Conservation (phyloP, 1,139 yeast species). For the Blastobotrys ciferrii region DNA sequence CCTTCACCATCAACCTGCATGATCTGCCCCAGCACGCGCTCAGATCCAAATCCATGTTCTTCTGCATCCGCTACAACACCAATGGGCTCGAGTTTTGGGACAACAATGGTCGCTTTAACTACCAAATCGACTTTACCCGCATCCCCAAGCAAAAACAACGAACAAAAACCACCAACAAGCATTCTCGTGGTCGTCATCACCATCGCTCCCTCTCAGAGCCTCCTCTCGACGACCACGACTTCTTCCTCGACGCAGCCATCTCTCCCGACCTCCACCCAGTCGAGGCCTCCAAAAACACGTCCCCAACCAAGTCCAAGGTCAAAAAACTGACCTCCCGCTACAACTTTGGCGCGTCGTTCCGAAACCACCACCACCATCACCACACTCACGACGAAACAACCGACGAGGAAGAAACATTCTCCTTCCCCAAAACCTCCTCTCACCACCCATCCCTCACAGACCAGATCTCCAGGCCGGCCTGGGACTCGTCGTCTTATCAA, state of each 20-base stretch:
- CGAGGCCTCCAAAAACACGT: neutral
- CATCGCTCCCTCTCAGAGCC: conserved; percentile 7
- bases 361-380: conserved; percentile 18
- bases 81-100: conserved; percentile 69
- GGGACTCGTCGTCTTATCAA: conserved; percentile 63
- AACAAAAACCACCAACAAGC: neutral
- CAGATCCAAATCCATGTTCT: conserved; percentile 38
- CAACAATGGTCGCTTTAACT: conserved; percentile 61
- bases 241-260: conserved; percentile 7
- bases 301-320: conserved; percentile 13
- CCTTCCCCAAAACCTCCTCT: conserved; percentile 17
- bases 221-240: conserved; percentile 4
- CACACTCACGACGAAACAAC: conserved; percentile 14
- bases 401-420: conserved; percentile 16
- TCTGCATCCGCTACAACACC: conserved; percentile 61
- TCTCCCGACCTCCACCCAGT: neutral
- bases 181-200: neutral
- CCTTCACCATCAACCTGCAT: conserved; percentile 44
- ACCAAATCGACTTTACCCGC: conserved; percentile 48
- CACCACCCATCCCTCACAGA: conserved; percentile 12
- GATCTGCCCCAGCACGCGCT: conserved; percentile 35
- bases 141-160: conserved; percentile 15
- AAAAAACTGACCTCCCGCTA: conserved; percentile 36
- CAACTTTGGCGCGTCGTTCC: conserved; percentile 39
- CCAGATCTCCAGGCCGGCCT: conserved; percentile 28